Conservation (phyloP, 2,329 filamentous ascomycete species). For the Seiridium unicorne region DNA sequence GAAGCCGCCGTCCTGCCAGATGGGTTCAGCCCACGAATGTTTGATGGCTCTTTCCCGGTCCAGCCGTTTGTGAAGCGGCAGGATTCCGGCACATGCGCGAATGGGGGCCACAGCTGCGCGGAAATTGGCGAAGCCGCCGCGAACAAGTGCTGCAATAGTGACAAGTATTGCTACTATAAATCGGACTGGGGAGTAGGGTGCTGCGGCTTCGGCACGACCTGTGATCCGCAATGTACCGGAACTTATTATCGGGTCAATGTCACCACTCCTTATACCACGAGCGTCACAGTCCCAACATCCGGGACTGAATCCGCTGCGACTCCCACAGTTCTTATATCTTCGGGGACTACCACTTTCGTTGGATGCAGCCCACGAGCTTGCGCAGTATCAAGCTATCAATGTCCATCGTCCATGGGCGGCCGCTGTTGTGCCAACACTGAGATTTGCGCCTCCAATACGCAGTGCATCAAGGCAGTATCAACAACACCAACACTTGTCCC, state of each 20-base stretch:
- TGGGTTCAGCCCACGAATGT: constrained; percentile 8
- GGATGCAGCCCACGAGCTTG: constrained; percentile 18
- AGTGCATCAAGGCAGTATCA: background rate
- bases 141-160: constrained; percentile 21
- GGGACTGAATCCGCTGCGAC: constrained; percentile 13
- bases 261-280: background rate
- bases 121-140: constrained; percentile 4
- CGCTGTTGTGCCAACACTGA: constrained; percentile 47
- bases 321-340: constrained; percentile 18
- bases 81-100: background rate
- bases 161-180: constrained; percentile 29
- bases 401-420: constrained; percentile 40
- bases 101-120: constrained; percentile 4
- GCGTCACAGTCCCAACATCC: constrained; percentile 7
- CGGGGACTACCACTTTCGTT: background rate
- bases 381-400: constrained; percentile 36
- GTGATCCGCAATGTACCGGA: constrained; percentile 27
- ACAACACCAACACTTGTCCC: constrained; percentile 1
- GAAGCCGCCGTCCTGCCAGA: background rate
- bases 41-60: background rate
- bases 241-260: constrained; percentile 20
- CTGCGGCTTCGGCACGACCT: constrained; percentile 28
- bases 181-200: constrained; percentile 19
- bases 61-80: constrained; percentile 4
- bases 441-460: constrained; percentile 27